A percentile compares a stretch with the other conserved stretches of the same genome.
These are phyloP conservation scores for Chloromonas sp. DNA, from an alignment of 163 green algal genomes.

Conservation along the genomic window DNA sequence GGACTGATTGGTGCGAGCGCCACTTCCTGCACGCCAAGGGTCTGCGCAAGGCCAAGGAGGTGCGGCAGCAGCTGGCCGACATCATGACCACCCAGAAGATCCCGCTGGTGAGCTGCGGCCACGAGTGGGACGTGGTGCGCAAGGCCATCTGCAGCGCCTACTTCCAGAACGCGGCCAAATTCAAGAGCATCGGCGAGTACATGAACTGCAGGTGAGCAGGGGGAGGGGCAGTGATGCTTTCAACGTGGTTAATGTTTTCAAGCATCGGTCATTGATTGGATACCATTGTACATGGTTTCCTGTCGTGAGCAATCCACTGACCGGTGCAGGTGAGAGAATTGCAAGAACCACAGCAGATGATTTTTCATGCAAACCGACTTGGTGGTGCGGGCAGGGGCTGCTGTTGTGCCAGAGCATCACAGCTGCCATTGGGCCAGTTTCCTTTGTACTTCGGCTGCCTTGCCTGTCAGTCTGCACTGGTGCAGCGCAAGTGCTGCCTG, in stretches of 20 bases:
- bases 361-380: no score
- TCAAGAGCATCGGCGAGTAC: slow-evolving; percentile 95
- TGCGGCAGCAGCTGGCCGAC: slow-evolving; percentile 84
- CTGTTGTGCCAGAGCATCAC: no score
- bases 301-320: neutral
- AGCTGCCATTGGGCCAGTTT: no score
- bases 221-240: neutral
- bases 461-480: no score
- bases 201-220: slow-evolving; percentile 78
- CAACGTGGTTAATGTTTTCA: neutral
- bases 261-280: neutral
- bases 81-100: slow-evolving; percentile 94
- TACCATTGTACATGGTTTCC: neutral
- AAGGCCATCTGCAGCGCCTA: slow-evolving; percentile 94
- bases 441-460: no score
- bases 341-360: no score
- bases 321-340: no score
- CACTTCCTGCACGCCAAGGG: slow-evolving; percentile 95
- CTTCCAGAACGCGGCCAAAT: slow-evolving; percentile 90
- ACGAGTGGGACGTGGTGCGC: slow-evolving; percentile 89
- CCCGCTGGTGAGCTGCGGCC: slow-evolving; percentile 55
- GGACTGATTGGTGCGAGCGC: slow-evolving; percentile 84
- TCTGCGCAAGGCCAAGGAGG: slow-evolving; percentile 69
- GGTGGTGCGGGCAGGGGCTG: no score
- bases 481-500: no score